Conservation (phyloP, 2,329 filamentous ascomycete genomes). For the Exophiala phaeomuriformis region DNA sequence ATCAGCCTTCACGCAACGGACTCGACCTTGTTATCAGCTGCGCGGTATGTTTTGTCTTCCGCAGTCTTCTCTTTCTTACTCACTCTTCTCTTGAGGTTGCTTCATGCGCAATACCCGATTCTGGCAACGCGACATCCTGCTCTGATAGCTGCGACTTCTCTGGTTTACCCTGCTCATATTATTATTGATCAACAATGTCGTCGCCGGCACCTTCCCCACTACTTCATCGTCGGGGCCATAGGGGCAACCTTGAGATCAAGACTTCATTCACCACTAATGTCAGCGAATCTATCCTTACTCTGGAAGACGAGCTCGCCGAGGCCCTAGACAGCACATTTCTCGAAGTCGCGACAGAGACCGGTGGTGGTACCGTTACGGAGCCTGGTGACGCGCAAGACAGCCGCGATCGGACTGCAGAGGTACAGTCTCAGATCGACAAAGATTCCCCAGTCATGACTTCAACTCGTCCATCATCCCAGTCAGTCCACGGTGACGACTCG, state of each 20-base stretch:
- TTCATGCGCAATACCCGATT: no score
- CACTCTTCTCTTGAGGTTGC: no score
- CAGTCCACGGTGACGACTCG: not conserved
- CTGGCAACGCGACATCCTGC: no score
- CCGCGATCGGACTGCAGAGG: not conserved
- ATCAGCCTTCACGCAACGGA: no score
- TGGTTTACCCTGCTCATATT: no score
- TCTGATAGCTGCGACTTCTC: no score
- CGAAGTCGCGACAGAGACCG: not conserved
- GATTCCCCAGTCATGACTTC: not conserved
- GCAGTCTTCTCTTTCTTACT: no score
- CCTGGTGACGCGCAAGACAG: not conserved
- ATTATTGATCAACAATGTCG: not conserved
- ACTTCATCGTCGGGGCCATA: not conserved
- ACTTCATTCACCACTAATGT: no score
- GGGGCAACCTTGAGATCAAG: not conserved
- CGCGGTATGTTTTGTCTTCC: no score
- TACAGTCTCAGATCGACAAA: not conserved
- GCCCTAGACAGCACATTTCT: not conserved
- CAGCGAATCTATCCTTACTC: not conserved
- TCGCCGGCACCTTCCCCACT: not conserved
- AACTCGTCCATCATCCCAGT: not conserved
- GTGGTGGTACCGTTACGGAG: not conserved
- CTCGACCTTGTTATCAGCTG: no score
- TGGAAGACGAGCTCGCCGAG: constrained; percentile 5